Percentiles rank a stretch among this genome's conserved stretches.
phyloP scores from a whole-genome alignment of 805 yeast species.

The Kluyveromyces lactis region DNA sequence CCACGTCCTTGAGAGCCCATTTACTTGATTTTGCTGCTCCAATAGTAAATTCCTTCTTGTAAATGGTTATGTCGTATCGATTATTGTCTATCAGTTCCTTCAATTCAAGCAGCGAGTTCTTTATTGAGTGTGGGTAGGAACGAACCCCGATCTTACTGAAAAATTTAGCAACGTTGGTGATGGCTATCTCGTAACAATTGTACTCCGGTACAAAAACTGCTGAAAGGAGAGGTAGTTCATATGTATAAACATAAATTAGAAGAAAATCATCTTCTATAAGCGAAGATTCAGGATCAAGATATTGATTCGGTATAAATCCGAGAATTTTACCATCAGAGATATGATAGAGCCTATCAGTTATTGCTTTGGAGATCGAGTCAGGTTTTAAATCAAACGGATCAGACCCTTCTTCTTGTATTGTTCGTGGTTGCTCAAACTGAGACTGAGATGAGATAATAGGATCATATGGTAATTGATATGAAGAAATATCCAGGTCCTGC shows the following conservation, averaged over 20 bases:
- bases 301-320: not conserved
- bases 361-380: too few relatives aligned
- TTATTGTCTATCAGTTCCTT: not conserved
- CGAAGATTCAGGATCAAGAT: not conserved
- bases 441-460: not conserved
- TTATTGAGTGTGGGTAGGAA: not conserved
- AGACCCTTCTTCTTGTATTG: too few relatives aligned
- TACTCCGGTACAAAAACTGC: not conserved
- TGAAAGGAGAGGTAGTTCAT: not conserved
- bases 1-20: not conserved
- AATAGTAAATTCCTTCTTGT: not conserved
- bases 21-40: not conserved
- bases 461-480: not conserved
- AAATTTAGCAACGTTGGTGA: not conserved
- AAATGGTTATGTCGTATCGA: not conserved
- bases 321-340: not conserved
- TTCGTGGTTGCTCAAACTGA: too few relatives aligned
- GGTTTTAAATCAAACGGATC: too few relatives aligned
- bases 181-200: slow-evolving; percentile 1
- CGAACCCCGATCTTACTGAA: not conserved
- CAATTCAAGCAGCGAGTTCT: not conserved
- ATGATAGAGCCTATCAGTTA: too few relatives aligned
- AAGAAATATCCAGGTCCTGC: not conserved
- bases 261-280: not conserved
- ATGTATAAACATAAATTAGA: not conserved